Conservation (phyloP, 192 early-diverging fungal species). For the Paraglomus occultum region DNA sequence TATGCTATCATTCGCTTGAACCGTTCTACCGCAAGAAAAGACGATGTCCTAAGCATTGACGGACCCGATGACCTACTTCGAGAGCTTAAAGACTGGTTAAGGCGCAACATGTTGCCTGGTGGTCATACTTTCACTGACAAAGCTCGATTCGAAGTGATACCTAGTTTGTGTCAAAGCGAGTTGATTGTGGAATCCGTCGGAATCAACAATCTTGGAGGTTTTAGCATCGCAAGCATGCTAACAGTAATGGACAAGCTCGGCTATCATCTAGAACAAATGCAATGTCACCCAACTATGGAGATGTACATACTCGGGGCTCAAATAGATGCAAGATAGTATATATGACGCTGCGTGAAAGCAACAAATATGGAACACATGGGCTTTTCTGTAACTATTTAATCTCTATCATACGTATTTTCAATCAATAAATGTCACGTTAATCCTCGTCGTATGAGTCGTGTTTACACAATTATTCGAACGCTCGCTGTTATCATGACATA, state of each 20-base stretch:
- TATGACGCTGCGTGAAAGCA: too few relatives aligned
- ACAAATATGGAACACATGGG: too few relatives aligned
- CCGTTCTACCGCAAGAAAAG: neutral
- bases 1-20: slow-evolving; percentile 1
- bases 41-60: neutral
- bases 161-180: neutral
- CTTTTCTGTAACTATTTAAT: too few relatives aligned
- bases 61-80: neutral
- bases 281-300: neutral
- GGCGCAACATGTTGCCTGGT: neutral
- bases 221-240: neutral
- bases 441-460: too few relatives aligned
- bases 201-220: neutral
- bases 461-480: too few relatives aligned
- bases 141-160: neutral
- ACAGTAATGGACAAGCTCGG: neutral
- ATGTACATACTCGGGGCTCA: neutral
- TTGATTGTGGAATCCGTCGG: neutral
- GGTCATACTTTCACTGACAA: neutral
- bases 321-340: too few relatives aligned
- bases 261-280: neutral
- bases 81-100: neutral
- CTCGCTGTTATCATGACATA: too few relatives aligned
- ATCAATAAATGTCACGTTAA: too few relatives aligned
- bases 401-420: too few relatives aligned